Conservation (phyloP, 2,329 filamentous ascomycete species). For the Didymosphaeria variabile region DNA sequence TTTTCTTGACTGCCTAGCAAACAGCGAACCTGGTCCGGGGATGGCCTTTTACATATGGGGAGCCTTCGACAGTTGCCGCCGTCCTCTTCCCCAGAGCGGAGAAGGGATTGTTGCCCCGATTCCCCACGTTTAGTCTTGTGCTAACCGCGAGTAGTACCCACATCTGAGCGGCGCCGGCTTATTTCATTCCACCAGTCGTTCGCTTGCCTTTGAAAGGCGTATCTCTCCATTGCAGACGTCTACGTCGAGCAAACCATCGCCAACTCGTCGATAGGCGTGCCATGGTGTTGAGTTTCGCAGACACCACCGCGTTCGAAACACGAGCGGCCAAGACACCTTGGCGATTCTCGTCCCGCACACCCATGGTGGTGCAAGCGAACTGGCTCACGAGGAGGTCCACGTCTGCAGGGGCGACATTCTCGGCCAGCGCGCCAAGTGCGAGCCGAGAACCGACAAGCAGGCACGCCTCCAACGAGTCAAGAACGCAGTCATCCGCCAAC, state of each 20-base stretch:
- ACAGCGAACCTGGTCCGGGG: neutral
- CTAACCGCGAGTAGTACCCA: neutral
- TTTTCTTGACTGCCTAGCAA: neutral
- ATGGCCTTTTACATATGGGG: slow-evolving; percentile 6
- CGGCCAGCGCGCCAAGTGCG: too few species aligned
- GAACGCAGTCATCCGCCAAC: too few species aligned
- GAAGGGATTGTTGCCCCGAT: neutral
- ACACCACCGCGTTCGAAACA: neutral
- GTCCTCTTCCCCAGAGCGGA: slow-evolving; percentile 1
- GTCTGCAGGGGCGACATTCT: neutral
- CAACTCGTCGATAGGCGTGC: neutral
- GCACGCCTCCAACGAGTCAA: neutral
- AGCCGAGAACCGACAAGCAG: slow-evolving; percentile 1
- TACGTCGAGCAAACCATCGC: neutral
- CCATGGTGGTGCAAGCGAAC: neutral
- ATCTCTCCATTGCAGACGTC: neutral
- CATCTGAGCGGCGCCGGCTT: neutral
- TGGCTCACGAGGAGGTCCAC: neutral
- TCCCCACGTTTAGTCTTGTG: slow-evolving; percentile 12
- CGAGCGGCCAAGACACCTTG: slow-evolving; percentile 10
- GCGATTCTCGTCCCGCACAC: slow-evolving; percentile 6
- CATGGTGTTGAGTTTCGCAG: slow-evolving; percentile 11
- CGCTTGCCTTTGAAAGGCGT: neutral
- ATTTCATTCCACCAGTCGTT: slow-evolving; percentile 11
- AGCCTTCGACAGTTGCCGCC: neutral